Conservation (phyloP, 148 eudicot species). For the Heliosperma pusillum region DNA sequence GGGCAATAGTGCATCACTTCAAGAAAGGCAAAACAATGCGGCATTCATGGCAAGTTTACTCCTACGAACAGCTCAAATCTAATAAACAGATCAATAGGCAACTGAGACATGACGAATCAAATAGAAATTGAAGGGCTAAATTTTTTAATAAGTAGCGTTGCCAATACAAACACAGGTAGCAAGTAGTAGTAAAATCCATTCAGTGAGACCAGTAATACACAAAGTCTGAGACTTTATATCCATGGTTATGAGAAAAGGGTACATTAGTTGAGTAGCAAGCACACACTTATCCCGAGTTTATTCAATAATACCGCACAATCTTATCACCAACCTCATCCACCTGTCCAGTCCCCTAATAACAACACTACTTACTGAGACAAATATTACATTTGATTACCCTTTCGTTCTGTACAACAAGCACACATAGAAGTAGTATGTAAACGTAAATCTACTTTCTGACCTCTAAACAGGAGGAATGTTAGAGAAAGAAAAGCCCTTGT, state of each 20-base stretch:
- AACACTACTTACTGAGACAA: conserved; percentile 3
- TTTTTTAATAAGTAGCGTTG: background rate
- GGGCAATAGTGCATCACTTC: background rate
- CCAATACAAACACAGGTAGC: background rate
- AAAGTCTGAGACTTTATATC: conserved; percentile 3
- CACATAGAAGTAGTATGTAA: conserved; percentile 1
- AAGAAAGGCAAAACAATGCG: background rate
- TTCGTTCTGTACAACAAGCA: conserved; percentile 31
- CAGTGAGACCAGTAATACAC: conserved; percentile 11
- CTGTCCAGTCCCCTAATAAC: conserved; percentile 4
- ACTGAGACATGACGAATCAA: background rate
- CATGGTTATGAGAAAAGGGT: conserved; percentile 16
- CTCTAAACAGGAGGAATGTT: conserved; percentile 88
- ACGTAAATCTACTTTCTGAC: conserved; percentile 28
- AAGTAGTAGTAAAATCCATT: background rate
- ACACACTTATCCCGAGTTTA: conserved; percentile 15
- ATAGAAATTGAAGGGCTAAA: background rate
- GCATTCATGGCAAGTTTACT: background rate
- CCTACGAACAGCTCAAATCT: background rate
- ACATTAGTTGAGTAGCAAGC: conserved; percentile 15
- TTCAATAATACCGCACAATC: conserved; percentile 17
- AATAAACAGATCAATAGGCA: background rate
- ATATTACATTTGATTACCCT: conserved; percentile 8
- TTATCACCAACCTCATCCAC: background rate
- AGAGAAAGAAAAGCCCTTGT: conserved; percentile 93